Percentiles rank a stretch among this genome's conserved stretches.
phyloP scores from a whole-genome alignment of 2,329 filamentous ascomycete genomes.

The Neoascochyta sp. region DNA sequence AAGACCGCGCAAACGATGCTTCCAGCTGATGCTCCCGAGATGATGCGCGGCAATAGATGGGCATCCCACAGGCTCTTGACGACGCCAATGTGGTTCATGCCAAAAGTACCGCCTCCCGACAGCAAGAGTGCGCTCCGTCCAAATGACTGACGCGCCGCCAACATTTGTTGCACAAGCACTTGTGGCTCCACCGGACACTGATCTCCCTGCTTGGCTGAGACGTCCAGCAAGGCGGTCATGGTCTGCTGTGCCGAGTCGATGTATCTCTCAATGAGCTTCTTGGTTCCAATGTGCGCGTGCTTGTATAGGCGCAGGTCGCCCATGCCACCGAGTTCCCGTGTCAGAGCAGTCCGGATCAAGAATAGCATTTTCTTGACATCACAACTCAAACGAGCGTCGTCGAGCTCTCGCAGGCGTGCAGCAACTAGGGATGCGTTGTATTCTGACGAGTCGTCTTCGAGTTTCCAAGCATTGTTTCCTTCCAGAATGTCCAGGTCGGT shows the following conservation, averaged over 20 bases:
- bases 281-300: conserved; percentile 81
- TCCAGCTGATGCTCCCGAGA: conserved; percentile 82
- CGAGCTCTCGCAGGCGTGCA: conserved; percentile 66
- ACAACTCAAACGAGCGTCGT: conserved; percentile 66
- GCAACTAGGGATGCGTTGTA: conserved; percentile 70
- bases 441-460: conserved; percentile 60
- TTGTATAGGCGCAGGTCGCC: conserved; percentile 77
- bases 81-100: conserved; percentile 89
- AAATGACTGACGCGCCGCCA: conserved; percentile 73
- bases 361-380: conserved; percentile 77
- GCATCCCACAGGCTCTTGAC: conserved; percentile 75
- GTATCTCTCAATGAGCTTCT: conserved; percentile 80
- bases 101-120: conserved; percentile 83
- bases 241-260: conserved; percentile 75
- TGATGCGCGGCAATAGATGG: conserved; percentile 74
- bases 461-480: conserved; percentile 78
- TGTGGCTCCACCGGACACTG: conserved; percentile 56
- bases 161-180: conserved; percentile 63
- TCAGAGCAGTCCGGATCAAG: conserved; percentile 73
- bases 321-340: conserved; percentile 80
- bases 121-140: conserved; percentile 79
- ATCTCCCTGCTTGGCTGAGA: conserved; percentile 49
- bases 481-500: conserved; percentile 74
- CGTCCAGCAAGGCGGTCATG: conserved; percentile 66
- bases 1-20: conserved; percentile 81